Evolutionary conservation across 805 yeast genomes (phyloP), one percentile per base, ranked within the genome.

Genomic region (Metschnikowia continentalis): DNA sequence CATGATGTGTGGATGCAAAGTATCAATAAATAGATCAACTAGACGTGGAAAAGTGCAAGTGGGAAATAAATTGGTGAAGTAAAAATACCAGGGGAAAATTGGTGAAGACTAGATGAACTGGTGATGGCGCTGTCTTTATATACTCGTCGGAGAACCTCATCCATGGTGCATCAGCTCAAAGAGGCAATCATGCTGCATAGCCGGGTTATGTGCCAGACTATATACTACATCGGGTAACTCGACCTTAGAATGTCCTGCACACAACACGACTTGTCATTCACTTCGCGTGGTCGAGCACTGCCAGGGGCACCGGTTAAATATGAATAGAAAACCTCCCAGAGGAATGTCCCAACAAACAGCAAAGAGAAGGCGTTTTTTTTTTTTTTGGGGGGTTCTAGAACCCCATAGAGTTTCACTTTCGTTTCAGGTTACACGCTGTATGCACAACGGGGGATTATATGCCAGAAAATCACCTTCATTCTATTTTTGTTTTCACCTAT

Each of bases 1-100:
- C 70, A 65, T 66, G 41, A 32, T 52, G 22, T 11, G 4, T 33
- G 15, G 7, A 43, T 35, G 47, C 39, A 35, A 17, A 15, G 30
- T 14, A 23, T 23, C 14, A 22, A 11, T 22, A 19, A 19, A 14
- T 22, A 38, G 41, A 26, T 26, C 30, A 26, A 26, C 30, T 26
- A 26, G 30, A 26, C 30, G 11, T 8, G 30, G 11, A 26, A 26
- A 26, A 26, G 30, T 26, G 30, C 30, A 26, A 26, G 30, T 26
- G 5, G 30, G 30, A 26, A 10, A 8, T 26, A 26, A 26, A 26
- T 26, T 26, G 11, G 30, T 26, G 11, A 26, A 26, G 30, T 26
- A 26, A 26, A 26, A 26, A 8, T 26, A 26, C 30, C 30, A 26
- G 30, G 13, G 30, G 30, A 26, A 26, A 26, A 8, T 26, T 26